phyloP scores from a whole-genome alignment of 2,329 filamentous ascomycete species.

The Lasiodiplodia gonubiensis region DNA sequence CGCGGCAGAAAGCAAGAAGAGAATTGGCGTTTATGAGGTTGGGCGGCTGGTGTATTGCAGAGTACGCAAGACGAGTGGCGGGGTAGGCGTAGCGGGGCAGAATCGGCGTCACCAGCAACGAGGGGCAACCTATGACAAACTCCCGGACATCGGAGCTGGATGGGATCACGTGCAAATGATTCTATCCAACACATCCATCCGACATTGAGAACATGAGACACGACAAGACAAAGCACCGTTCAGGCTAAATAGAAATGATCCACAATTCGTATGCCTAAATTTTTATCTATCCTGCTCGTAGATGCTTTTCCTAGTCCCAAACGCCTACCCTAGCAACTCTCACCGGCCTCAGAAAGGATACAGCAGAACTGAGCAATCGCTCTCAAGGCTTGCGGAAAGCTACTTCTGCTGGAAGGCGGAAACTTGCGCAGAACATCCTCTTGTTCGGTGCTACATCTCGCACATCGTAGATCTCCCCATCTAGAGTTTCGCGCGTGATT shows the following conservation, averaged over 20 bases:
- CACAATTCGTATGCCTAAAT: background rate
- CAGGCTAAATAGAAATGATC: background rate
- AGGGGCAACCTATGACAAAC: conserved; percentile 13
- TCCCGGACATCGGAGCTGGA: conserved; percentile 8
- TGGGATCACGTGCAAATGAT: background rate
- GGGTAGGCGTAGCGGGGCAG: conserved; percentile 15
- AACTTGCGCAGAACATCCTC: conserved; percentile 95
- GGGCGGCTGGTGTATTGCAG: background rate
- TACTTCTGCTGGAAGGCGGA: conserved; percentile 80
- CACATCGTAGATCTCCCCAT: conserved; percentile 67
- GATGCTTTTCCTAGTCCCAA: conserved; percentile 2
- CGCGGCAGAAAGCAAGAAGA: background rate
- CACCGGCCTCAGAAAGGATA: background rate
- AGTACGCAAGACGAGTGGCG: conserved; percentile 5
- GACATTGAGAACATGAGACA: background rate
- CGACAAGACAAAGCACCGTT: background rate
- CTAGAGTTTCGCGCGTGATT: conserved; percentile 63
- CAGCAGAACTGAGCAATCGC: background rate
- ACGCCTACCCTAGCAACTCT: background rate
- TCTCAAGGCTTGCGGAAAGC: conserved; percentile 63
- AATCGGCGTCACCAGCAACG: conserved; percentile 18
- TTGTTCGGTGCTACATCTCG: conserved; percentile 91
- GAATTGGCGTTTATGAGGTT: background rate
- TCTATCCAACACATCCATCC: too few relatives aligned
- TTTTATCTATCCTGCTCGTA: background rate